Percentiles rank a stretch among this genome's conserved stretches.
These are phyloP conservation scores for Aspergillus mulundensis DNA, from an alignment of 495 filamentous ascomycete genomes.

Conservation along the genomic window DNA sequence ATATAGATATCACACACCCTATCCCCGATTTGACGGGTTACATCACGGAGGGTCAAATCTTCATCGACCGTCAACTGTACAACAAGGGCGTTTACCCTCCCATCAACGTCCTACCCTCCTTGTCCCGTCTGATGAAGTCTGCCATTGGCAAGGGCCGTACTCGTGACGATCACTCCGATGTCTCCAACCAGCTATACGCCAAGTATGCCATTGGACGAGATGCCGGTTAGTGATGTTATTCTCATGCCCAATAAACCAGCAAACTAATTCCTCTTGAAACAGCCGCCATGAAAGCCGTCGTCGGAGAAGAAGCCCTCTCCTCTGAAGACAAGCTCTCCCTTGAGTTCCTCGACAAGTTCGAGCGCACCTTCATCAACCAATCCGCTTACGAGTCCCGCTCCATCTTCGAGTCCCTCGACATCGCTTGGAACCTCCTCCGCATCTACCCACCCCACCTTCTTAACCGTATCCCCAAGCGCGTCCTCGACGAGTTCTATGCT, in stretches of 20 bases:
- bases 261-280: conserved; percentile 2
- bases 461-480: conserved; percentile 93
- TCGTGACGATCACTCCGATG: conserved; percentile 92
- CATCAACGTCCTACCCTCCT: conserved; percentile 97
- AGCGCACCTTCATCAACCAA: conserved; percentile 87
- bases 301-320: conserved; percentile 93
- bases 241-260: background rate
- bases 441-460: conserved; percentile 97
- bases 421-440: conserved; percentile 91
- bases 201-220: conserved; percentile 99
- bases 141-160: conserved; percentile 97
- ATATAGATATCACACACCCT: conserved; percentile 90
- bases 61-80: conserved; percentile 88
- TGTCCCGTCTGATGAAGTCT: conserved; percentile 99
- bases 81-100: conserved; percentile 98
- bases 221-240: conserved; percentile 55
- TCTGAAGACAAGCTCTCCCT: conserved; percentile 95
- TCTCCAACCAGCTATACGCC: conserved; percentile 98
- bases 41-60: conserved; percentile 99
- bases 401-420: conserved; percentile 88
- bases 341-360: conserved; percentile 98
- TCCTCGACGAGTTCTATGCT: conserved; percentile 89
- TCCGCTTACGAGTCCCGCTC: conserved; percentile 84
- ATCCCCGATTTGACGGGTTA: conserved; percentile 99
- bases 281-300: conserved; percentile 98